Evolutionary conservation across 257 asterid species (phyloP).

Genomic region (Capsicum pubescens): DNA sequence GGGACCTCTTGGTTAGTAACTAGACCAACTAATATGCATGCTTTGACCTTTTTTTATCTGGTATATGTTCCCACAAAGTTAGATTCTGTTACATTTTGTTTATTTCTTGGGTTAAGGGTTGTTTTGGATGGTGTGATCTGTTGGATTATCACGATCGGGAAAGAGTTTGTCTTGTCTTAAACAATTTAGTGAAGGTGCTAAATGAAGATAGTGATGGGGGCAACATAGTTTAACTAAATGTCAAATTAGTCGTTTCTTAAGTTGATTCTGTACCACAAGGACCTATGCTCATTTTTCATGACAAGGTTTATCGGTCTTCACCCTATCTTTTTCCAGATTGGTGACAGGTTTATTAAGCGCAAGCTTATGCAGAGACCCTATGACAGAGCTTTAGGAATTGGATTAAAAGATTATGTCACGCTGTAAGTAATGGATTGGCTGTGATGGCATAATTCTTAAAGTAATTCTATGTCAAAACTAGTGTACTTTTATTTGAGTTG

Average conservation of each 20-base stretch:
- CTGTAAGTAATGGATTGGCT: conserved; percentile 49
- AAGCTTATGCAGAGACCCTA: conserved; percentile 65
- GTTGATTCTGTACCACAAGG: conserved; percentile 14
- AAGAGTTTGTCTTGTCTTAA: conserved; percentile 5
- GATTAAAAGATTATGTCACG: conserved; percentile 77
- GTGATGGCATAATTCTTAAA: background rate
- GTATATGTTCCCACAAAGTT: background rate
- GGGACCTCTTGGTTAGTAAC: conserved; percentile 90
- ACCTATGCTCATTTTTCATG: background rate
- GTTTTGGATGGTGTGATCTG: conserved; percentile 20
- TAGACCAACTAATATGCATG: conserved; percentile 2
- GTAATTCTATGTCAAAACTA: background rate
- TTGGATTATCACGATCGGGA: background rate
- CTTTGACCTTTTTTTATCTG: background rate
- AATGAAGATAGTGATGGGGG: conserved; percentile 3
- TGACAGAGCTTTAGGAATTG: conserved; percentile 71
- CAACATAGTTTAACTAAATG: conserved; percentile 7
- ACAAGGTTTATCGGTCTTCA: background rate
- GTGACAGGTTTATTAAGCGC: conserved; percentile 90
- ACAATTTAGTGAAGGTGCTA: background rate
- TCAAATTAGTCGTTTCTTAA: conserved; percentile 6
- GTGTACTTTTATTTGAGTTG: conserved; percentile 12
- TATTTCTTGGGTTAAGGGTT: background rate
- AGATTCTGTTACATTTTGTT: background rate
- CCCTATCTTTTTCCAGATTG: conserved; percentile 51